Base-by-base conservation (phyloP, 768 basidiomycete species). In the Suillus hirtellus region DNA sequence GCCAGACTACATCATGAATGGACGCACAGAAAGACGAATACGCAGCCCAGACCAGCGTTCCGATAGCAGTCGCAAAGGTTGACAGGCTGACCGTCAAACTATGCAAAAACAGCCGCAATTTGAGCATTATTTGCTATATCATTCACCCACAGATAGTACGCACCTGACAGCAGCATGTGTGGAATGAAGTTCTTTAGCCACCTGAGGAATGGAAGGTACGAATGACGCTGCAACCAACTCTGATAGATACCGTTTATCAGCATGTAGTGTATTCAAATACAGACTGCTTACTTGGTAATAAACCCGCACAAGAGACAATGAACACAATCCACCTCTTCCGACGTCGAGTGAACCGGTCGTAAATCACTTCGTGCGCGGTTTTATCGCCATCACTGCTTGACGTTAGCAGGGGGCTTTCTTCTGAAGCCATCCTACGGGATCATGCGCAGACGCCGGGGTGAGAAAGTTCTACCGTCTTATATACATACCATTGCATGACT, bases 221-320 rank as follows among this genome's bases (percentile, higher is more conserved):
- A 92, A 90, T 0, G 85, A 82, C 0, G 85, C 87, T 8, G 84
- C 80, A 0, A 88, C 84, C 64, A 91, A 85, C 27, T 89, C 89
- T 91, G 44, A 65, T 24, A 9, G 35, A 55, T 27, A 50, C 27
- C 50, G 1, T 38, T 38, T 15, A 27, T 56, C 21, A 56, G 55
- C 21, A 27, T 40, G 55, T 6, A 17, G 37, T 40, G 37, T 24
- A 56, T 24, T 17, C 14, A 21, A 17, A 38, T 1, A 24, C 9
- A n/a, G 37, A 56, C 1, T 14, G 14, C 63, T 2, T 43, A 64
- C 60, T 61, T 15, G 63, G 50, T 43, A 64, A 53, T 6, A 62
- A 38, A n/a, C 61, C 54, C 55, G 61, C 61, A 52, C 35, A 55
- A 50, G 64, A 59, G 9, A 62, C 60, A 3, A 62, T 62, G 5